phyloP scores from a whole-genome alignment of 2,329 filamentous ascomycete genomes.

The Fusarium illudens region DNA sequence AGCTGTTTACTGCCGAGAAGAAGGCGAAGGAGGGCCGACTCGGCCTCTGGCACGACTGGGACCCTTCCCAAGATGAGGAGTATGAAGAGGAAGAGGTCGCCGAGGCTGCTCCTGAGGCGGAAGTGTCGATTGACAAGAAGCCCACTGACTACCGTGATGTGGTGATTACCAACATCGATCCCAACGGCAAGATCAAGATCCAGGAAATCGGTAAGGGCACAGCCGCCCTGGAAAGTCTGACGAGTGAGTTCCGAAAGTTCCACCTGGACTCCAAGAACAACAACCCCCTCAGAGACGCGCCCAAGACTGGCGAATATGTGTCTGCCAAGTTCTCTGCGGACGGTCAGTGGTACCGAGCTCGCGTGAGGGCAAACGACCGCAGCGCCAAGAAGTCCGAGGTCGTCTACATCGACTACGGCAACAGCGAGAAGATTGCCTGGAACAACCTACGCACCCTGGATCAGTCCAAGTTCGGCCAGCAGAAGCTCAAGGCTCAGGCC shows the following conservation, averaged over 20 bases:
- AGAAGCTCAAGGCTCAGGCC: constrained; percentile 88
- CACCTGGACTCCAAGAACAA: constrained; percentile 86
- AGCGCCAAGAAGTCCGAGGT: constrained; percentile 89
- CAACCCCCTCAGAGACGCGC: constrained; percentile 74
- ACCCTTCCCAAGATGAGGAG: constrained; percentile 83
- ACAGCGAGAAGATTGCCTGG: constrained; percentile 90
- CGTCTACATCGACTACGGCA: constrained; percentile 95
- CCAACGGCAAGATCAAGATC: constrained; percentile 83
- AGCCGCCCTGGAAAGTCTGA: constrained; percentile 82
- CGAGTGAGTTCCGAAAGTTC: constrained; percentile 91
- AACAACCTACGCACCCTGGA: constrained; percentile 81
- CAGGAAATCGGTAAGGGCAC: constrained; percentile 91
- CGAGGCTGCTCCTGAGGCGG: constrained; percentile 58
- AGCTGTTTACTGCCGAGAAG: constrained; percentile 87
- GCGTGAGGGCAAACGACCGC: constrained; percentile 91
- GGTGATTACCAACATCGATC: constrained; percentile 88
- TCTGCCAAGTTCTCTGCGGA: constrained; percentile 91
- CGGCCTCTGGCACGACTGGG: constrained; percentile 93
- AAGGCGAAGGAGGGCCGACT: constrained; percentile 89
- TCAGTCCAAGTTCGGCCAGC: constrained; percentile 78
- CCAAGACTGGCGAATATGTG: constrained; percentile 91
- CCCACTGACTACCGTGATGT: constrained; percentile 89
- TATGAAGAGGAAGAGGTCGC: constrained; percentile 62
- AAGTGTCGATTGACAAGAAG: constrained; percentile 70
- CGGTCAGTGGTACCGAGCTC: constrained; percentile 92